A percentile compares a stretch with the other conserved stretches of the same genome.
These are phyloP conservation scores for Stromatinia cepivora DNA, from an alignment of 2,329 filamentous ascomycete genomes.

Conservation along the genomic window DNA sequence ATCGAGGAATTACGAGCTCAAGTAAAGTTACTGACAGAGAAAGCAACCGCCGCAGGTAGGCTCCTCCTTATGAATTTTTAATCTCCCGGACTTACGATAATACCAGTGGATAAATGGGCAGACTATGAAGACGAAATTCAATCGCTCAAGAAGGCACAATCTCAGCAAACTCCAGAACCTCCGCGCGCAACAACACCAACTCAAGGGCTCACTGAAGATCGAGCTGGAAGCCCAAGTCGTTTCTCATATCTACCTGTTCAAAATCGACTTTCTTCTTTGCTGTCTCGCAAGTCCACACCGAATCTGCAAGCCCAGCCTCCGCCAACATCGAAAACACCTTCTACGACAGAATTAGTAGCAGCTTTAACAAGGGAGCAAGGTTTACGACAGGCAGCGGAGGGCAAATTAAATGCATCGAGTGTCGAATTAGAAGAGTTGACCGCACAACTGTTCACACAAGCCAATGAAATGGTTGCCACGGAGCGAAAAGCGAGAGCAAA, in stretches of 20 bases:
- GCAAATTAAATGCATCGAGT: conserved; percentile 63
- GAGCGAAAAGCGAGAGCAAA: conserved; percentile 70
- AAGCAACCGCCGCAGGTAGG: conserved; percentile 63
- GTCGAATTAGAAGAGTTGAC: conserved; percentile 78
- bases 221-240: conserved; percentile 34
- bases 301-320: conserved; percentile 40
- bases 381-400: conserved; percentile 68
- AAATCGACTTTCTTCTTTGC: conserved; percentile 47
- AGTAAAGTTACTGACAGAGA: conserved; percentile 68
- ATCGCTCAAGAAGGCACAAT: conserved; percentile 50
- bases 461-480: conserved; percentile 82
- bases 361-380: conserved; percentile 66
- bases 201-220: conserved; percentile 39
- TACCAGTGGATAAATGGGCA: conserved; percentile 61
- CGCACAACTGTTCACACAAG: conserved; percentile 74
- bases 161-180: conserved; percentile 26
- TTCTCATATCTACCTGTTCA: conserved; percentile 38
- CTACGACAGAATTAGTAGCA: conserved; percentile 55
- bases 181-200: conserved; percentile 19
- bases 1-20: conserved; percentile 71
- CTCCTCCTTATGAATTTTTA: conserved; percentile 19
- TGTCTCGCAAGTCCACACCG: conserved; percentile 51
- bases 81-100: conserved; percentile 20
- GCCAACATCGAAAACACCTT: conserved; percentile 33
- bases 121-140: conserved; percentile 80